phyloP scores from a whole-genome alignment of 2,329 filamentous ascomycete species.

The Beauveria medogensis region DNA sequence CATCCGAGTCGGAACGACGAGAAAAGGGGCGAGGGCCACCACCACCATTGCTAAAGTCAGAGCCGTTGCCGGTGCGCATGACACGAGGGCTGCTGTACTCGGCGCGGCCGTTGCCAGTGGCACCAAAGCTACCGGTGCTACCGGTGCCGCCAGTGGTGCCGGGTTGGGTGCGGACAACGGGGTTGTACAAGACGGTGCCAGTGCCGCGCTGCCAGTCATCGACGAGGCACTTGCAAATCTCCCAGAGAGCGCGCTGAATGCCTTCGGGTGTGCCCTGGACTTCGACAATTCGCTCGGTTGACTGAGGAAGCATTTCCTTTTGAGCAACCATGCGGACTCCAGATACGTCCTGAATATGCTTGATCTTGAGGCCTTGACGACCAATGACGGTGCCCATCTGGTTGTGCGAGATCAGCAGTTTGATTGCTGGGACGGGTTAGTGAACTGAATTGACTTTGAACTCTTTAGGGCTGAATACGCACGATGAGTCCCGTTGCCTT shows the following conservation, averaged over 20 bases:
- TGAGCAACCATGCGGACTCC: constrained; percentile 98
- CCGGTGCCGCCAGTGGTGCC: constrained; percentile 33
- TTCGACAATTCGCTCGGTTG: constrained; percentile 95
- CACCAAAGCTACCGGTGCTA: constrained; percentile 37
- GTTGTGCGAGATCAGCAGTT: constrained; percentile 97
- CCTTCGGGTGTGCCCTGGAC: constrained; percentile 91
- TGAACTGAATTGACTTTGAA: background rate
- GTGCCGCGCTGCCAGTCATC: constrained; percentile 97
- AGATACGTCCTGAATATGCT: constrained; percentile 95
- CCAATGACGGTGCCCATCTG: constrained; percentile 99
- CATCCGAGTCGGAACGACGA: constrained; percentile 78
- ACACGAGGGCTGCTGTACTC: constrained; percentile 61
- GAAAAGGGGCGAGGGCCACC: constrained; percentile 52
- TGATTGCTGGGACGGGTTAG: constrained; percentile 60
- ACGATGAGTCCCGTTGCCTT: constrained; percentile 91
- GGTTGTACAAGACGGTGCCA: constrained; percentile 96
- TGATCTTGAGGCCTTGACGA: constrained; percentile 94
- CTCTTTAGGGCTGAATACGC: constrained; percentile 22
- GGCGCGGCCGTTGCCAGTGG: constrained; percentile 30
- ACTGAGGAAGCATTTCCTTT: constrained; percentile 99
- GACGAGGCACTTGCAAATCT: constrained; percentile 96
- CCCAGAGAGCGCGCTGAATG: constrained; percentile 94
- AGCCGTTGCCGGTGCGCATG: constrained; percentile 94
- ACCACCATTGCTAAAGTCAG: constrained; percentile 82
- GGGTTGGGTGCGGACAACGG: constrained; percentile 76